A percentile compares a stretch with the other conserved stretches of the same genome.
Evolutionary conservation across 495 filamentous ascomycete species (phyloP).

Genomic region (Trichocladium antarcticum): DNA sequence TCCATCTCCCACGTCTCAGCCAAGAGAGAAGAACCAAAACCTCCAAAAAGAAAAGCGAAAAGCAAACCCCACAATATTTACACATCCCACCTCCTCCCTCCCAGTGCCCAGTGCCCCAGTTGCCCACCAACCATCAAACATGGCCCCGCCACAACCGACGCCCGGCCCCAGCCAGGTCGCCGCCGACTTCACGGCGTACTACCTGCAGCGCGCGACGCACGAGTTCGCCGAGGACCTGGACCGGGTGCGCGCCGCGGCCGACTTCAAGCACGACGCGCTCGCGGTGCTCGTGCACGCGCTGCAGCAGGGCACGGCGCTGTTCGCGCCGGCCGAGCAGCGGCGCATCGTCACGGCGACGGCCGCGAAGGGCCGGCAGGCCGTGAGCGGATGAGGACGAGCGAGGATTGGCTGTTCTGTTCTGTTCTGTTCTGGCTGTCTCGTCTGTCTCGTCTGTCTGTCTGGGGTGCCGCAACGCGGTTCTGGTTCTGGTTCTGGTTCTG

Average conservation of each 20-base stretch:
- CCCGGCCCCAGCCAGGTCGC: slow-evolving; percentile 21
- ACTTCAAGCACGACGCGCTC: slow-evolving; percentile 53
- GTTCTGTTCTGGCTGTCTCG: too few relatives aligned
- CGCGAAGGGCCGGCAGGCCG: background rate
- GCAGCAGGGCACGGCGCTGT: slow-evolving; percentile 47
- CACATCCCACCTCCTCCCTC: too few relatives aligned
- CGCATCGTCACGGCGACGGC: slow-evolving; percentile 23
- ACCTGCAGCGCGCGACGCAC: slow-evolving; percentile 51
- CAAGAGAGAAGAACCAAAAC: too few relatives aligned
- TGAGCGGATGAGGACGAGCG: background rate
- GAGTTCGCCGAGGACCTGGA: slow-evolving; percentile 66
- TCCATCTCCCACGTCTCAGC: too few relatives aligned
- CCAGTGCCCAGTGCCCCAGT: too few relatives aligned
- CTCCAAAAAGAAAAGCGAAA: too few relatives aligned
- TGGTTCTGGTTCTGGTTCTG: too few relatives aligned
- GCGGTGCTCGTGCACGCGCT: slow-evolving; percentile 53
- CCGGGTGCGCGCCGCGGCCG: slow-evolving; percentile 50
- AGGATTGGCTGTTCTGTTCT: too few relatives aligned
- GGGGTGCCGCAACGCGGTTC: too few relatives aligned
- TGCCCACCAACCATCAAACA: too few relatives aligned
- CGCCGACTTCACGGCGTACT: slow-evolving; percentile 48
- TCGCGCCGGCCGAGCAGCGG: slow-evolving; percentile 35
- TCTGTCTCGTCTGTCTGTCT: too few relatives aligned
- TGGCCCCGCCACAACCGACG: slow-evolving; percentile 9
- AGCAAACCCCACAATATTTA: too few relatives aligned